phyloP scores from a whole-genome alignment of 805 yeast species.

The Candida methanosorbosa region DNA sequence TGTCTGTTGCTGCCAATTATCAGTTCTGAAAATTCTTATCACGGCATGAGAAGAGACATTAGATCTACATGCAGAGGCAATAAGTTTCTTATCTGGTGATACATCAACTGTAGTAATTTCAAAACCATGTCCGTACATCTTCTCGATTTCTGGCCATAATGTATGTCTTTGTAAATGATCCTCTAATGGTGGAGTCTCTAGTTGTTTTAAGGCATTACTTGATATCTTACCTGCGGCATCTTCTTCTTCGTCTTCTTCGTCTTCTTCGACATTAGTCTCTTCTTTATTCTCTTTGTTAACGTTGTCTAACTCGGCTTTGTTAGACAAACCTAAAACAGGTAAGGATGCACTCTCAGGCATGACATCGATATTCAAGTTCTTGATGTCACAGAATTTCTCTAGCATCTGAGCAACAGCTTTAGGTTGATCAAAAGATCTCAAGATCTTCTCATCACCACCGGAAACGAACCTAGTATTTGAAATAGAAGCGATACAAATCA shows the following conservation, averaged over 20 bases:
- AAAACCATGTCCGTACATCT: conserved; percentile 95
- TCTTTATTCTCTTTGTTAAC: conserved; percentile 27
- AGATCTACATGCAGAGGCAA: conserved; percentile 91
- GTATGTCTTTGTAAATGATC: conserved; percentile 88
- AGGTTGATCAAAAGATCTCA: conserved; percentile 87
- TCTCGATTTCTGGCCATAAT: conserved; percentile 91
- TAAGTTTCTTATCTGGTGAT: conserved; percentile 48
- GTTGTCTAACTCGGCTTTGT: conserved; percentile 60
- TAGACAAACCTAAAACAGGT: conserved; percentile 90
- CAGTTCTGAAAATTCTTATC: conserved; percentile 61
- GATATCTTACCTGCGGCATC: conserved; percentile 30
- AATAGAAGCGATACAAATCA: conserved; percentile 69
- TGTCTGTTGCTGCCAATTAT: conserved; percentile 50
- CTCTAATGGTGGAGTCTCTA: conserved; percentile 69
- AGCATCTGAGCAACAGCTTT: conserved; percentile 61
- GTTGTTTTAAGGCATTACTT: conserved; percentile 35
- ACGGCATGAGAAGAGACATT: conserved; percentile 81
- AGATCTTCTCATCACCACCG: conserved; percentile 92
- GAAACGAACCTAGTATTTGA: conserved; percentile 63
- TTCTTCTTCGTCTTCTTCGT: conserved; percentile 33
- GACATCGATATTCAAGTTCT: conserved; percentile 6
- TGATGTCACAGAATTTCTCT: conserved; percentile 41
- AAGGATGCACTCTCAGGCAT: conserved; percentile 82
- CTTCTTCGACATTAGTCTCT: conserved; percentile 30
- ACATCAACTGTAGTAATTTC: conserved; percentile 78